These are phyloP conservation scores for Conticribra weissflogii DNA, from an alignment of 108 stramenopile species.

Conservation along the genomic window DNA sequence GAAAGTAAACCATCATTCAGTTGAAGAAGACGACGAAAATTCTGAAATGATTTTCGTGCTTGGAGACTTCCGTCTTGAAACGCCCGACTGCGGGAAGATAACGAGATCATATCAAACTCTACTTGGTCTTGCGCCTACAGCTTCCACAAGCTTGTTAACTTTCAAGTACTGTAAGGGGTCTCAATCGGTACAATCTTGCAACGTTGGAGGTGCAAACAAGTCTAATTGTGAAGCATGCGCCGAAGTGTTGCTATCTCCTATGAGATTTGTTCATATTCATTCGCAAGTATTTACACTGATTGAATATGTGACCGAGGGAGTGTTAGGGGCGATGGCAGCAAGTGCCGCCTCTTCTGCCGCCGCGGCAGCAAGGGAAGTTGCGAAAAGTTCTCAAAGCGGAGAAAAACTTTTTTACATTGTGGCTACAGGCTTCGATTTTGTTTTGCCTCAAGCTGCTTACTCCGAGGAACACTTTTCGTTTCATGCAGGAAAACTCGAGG, in stretches of 20 bases:
- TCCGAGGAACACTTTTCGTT: slow-evolving; percentile 54
- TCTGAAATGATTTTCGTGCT: slow-evolving; percentile 55
- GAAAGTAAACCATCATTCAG: slow-evolving; percentile 43
- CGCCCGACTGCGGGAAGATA: slow-evolving; percentile 38
- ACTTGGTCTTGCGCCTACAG: slow-evolving; percentile 74
- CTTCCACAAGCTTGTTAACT: slow-evolving; percentile 67
- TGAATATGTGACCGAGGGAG: slow-evolving; percentile 84
- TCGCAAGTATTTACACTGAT: slow-evolving; percentile 77
- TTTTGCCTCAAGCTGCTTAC: slow-evolving; percentile 79
- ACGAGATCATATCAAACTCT: slow-evolving; percentile 68
- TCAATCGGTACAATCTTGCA: slow-evolving; percentile 49
- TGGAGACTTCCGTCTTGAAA: slow-evolving; percentile 69
- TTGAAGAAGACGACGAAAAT: slow-evolving; percentile 26
- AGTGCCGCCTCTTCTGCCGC: slow-evolving; percentile 79
- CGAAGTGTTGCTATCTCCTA: slow-evolving; percentile 72
- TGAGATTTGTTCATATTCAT: slow-evolving; percentile 84
- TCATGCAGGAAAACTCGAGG: slow-evolving; percentile 58
- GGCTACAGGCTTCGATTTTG: slow-evolving; percentile 75
- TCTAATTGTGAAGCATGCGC: slow-evolving; percentile 64
- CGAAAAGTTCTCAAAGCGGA: slow-evolving; percentile 49
- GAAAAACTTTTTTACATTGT: slow-evolving; percentile 64
- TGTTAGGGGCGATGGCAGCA: slow-evolving; percentile 77
- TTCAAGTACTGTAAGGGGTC: slow-evolving; percentile 66
- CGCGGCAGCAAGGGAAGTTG: slow-evolving; percentile 72
- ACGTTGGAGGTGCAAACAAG: slow-evolving; percentile 36